A percentile compares a stretch with the other conserved stretches of the same genome.
These are phyloP conservation scores for Salix suchowensis DNA, from an alignment of 345 rosid genomes.

Conservation along the genomic window DNA sequence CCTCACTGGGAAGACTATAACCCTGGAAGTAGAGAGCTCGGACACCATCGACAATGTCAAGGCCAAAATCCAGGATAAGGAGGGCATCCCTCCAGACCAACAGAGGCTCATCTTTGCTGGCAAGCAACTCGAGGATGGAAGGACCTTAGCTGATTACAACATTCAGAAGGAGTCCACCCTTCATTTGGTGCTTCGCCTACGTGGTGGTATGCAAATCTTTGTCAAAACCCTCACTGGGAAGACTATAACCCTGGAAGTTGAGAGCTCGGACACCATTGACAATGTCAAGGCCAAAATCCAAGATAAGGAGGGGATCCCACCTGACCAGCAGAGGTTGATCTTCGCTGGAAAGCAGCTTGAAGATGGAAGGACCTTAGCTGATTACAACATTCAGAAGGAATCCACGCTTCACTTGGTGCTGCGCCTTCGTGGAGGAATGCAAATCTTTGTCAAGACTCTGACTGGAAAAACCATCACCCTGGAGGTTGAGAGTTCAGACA, in stretches of 20 bases:
- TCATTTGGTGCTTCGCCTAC: neutral
- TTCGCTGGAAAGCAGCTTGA: neutral
- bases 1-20: neutral
- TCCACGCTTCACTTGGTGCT: neutral
- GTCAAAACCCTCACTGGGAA: neutral
- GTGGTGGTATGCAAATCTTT: neutral
- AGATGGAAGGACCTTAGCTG: neutral
- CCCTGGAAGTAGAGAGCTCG: neutral
- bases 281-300: neutral
- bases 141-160: neutral
- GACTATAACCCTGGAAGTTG: neutral
- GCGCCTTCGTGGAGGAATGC: neutral
- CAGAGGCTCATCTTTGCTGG: neutral
- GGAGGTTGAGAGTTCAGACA: neutral
- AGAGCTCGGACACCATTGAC: neutral
- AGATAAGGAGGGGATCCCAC: neutral
- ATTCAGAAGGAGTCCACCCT: neutral
- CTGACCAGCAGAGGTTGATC: neutral
- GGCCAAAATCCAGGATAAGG: neutral
- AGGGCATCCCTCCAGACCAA: neutral
- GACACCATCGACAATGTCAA: neutral
- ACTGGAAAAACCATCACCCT: neutral
- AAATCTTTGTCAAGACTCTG: neutral
- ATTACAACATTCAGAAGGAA: neutral
- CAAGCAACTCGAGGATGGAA: neutral